phyloP scores from a whole-genome alignment of 495 filamentous ascomycete genomes.

The Neurospora sp. region DNA sequence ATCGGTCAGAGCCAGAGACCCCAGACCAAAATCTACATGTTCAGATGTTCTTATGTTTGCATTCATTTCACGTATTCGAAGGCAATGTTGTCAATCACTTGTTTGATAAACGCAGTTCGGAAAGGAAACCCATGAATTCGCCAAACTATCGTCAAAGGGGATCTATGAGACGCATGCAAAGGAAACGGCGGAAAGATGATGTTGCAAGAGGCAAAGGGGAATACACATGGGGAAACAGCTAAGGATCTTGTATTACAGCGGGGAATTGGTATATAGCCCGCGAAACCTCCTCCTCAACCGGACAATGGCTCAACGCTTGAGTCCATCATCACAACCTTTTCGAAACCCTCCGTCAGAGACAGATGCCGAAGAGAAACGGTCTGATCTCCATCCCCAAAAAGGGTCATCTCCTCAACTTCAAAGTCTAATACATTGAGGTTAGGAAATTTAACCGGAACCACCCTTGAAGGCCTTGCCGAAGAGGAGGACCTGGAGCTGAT shows the following conservation, averaged over 20 bases:
- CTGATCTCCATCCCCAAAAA: constrained; percentile 26
- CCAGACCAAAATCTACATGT: neutral
- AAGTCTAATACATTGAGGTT: constrained; percentile 23
- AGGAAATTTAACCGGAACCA: constrained; percentile 60
- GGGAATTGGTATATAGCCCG: constrained; percentile 16
- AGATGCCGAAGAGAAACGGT: constrained; percentile 5
- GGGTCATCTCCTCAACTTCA: constrained; percentile 17
- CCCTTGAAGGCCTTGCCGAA: constrained; percentile 99
- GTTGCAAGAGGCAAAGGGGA: constrained; percentile 25
- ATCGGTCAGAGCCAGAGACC: neutral
- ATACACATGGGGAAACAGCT: constrained; percentile 48
- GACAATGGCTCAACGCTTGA: neutral
- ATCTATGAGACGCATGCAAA: constrained; percentile 38
- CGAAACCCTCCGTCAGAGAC: constrained; percentile 2
- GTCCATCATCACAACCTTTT: constrained; percentile 1
- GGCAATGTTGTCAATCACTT: neutral
- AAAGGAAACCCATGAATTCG: constrained; percentile 20
- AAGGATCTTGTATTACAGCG: constrained; percentile 54
- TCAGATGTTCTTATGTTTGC: neutral
- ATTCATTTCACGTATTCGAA: neutral
- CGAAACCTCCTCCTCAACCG: constrained; percentile 4
- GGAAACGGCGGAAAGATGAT: constrained; percentile 27
- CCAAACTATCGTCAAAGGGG: constrained; percentile 16
- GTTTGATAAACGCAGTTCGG: neutral
- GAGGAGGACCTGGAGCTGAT: constrained; percentile 95